A percentile compares a stretch with the other conserved stretches of the same genome.
Evolutionary conservation across 1,284 basidiomycete genomes (phyloP).

Genomic region (Sanguinoderma infundibulare): DNA sequence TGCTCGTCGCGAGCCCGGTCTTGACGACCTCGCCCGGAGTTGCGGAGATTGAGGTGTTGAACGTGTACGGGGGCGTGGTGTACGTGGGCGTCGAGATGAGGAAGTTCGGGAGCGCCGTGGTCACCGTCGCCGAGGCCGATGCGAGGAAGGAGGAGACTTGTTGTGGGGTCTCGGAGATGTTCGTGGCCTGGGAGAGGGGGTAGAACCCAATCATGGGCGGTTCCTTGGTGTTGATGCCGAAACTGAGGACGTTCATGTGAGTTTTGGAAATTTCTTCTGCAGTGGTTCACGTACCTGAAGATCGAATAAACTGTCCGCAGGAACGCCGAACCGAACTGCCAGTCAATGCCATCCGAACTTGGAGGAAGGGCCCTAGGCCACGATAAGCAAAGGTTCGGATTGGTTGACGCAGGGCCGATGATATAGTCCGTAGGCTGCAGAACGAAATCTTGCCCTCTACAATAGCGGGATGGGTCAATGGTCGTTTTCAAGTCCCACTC

Average conservation of each 20-base stretch:
- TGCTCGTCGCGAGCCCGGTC: conserved; percentile 68
- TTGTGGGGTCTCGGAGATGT: conserved; percentile 43
- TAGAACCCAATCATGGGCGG: conserved; percentile 78
- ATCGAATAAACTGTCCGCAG: conserved; percentile 83
- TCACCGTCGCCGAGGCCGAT: conserved; percentile 64
- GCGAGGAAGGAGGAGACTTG: conserved; percentile 60
- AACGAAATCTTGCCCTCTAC: conserved; percentile 60
- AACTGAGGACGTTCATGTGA: conserved; percentile 45
- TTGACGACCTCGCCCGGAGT: conserved; percentile 55
- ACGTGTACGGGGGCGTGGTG: conserved; percentile 69
- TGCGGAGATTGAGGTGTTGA: conserved; percentile 70
- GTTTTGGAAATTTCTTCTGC: too few relatives aligned
- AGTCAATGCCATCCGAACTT: conserved; percentile 80
- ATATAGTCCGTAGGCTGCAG: conserved; percentile 85
- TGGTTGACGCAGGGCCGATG: conserved; percentile 70
- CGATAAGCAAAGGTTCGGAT: conserved; percentile 75
- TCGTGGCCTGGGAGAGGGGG: conserved; percentile 52
- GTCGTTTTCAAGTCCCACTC: too few relatives aligned
- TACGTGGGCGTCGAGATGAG: conserved; percentile 70
- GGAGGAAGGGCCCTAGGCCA: conserved; percentile 80
- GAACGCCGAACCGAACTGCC: conserved; percentile 85
- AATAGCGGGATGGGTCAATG: background rate
- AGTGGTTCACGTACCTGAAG: conserved; percentile 75
- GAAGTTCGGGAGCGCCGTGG: conserved; percentile 79
- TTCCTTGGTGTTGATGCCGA: conserved; percentile 73